These are phyloP conservation scores for Viridothelium virens DNA, from an alignment of 495 filamentous ascomycete species.

Conservation along the genomic window DNA sequence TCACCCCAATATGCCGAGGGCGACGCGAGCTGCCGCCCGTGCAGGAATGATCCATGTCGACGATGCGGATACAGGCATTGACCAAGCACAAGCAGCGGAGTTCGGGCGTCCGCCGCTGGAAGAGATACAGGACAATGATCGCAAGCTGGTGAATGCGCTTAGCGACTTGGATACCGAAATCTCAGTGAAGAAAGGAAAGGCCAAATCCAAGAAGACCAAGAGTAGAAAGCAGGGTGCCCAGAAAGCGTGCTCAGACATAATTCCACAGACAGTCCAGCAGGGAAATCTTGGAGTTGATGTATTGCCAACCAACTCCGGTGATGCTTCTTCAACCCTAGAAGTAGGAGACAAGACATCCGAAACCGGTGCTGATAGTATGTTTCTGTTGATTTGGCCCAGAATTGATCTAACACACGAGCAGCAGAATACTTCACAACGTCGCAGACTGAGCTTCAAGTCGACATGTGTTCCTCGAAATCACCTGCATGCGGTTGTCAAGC, in stretches of 20 bases:
- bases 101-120: background rate
- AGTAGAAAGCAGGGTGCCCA: background rate
- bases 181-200: background rate
- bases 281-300: background rate
- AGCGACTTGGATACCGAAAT: background rate
- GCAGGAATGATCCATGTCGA: conserved; percentile 6
- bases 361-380: background rate
- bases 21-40: conserved; percentile 2
- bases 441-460: background rate
- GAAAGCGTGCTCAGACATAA: background rate
- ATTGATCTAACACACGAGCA: background rate
- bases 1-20: background rate
- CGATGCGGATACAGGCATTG: background rate
- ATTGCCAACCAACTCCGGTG: background rate
- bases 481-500: background rate
- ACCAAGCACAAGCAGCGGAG: background rate
- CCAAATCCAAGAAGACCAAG: conserved; percentile 1
- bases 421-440: background rate
- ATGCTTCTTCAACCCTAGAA: background rate
- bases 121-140: conserved; percentile 5
- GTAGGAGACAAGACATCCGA: background rate
- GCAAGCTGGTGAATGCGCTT: background rate
- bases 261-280: background rate
- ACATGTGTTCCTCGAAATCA: background rate
- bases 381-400: background rate